Evolutionary conservation across 768 basidiomycete species (phyloP).

Genomic region (Boletus reticulatus): DNA sequence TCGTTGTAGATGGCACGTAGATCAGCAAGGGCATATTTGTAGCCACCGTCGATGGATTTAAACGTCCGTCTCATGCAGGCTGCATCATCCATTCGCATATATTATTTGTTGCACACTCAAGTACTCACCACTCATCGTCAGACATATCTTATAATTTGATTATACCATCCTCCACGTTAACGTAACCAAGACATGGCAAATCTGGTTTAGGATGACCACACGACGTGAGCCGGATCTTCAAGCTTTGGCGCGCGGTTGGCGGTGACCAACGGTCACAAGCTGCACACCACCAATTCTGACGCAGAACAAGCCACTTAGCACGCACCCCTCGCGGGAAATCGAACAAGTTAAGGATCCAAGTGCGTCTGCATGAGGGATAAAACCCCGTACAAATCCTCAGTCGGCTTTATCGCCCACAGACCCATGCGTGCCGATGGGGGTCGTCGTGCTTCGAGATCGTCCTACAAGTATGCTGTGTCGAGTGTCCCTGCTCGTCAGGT

Average conservation of each 20-base stretch:
- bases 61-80: neutral
- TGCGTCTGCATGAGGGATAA: too few relatives aligned
- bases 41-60: constrained; percentile 6
- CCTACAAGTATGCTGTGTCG: too few relatives aligned
- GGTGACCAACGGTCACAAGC: too few relatives aligned
- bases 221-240: neutral
- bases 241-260: neutral
- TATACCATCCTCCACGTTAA: constrained; percentile 16
- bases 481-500: too few relatives aligned
- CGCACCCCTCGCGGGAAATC: too few relatives aligned
- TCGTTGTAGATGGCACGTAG: constrained; percentile 47
- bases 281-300: neutral
- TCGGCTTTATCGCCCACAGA: too few relatives aligned
- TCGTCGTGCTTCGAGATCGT: too few relatives aligned
- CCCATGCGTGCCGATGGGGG: too few relatives aligned
- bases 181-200: neutral
- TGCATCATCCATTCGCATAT: constrained; percentile 9
- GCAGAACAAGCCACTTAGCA: neutral
- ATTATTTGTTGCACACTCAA: constrained; percentile 17
- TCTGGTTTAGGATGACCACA: neutral
- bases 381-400: too few relatives aligned
- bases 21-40: constrained; percentile 50
- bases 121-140: constrained; percentile 32
- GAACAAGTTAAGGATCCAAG: too few relatives aligned
- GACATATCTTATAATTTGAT: constrained; percentile 30